Evolutionary conservation across 192 early-diverging fungal genomes (phyloP), one percentile per base, ranked within the genome.

Genomic region (Backusella circina): DNA sequence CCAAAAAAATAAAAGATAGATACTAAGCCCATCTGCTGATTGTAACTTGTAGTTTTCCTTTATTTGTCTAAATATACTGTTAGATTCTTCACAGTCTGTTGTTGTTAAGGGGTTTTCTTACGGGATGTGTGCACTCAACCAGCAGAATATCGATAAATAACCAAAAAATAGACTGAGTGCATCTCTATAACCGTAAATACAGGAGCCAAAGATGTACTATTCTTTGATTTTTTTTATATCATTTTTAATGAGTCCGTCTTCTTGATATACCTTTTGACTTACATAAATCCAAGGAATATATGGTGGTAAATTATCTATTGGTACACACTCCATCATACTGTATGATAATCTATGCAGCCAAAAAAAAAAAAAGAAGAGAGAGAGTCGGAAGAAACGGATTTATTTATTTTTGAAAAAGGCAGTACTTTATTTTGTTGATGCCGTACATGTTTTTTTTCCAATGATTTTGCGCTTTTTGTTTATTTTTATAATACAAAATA

Each of bases 111-210:
- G n/a, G n/a, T n/a, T n/a, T 31, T 87, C 83, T 77, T 91, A 91
- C 80, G 91, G 91, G 47, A 91, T 80, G 77, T 92, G 90, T 21
- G 89, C 90, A 80, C 86, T 89, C 37, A 92, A 47, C 91, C 90
- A 92, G 75, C 84, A 91, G 26, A 80, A 77, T 54, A 92, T 88
- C 0, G 90, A 91, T 6, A 81, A 28, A 65, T 90, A 91, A 5
- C 90, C 76, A 28, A 88, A 36, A 28, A 88, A 33, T 5, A 82
- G 7, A 74, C 86, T 86, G 35, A 65, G 67, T 26, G 83, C 73
- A 64, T 83, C 83, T 61, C 77, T 76, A 5, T 77, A 78, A 2
- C 78, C 79, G 3, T 82, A 83, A 0, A 88, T 70, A 72, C 86
- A 88, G 76, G 81, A 71, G 36, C 81, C 81, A 51, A 83, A 80